Base-by-base conservation (phyloP, 768 basidiomycete species). In the Leccinum disarticulatum region DNA sequence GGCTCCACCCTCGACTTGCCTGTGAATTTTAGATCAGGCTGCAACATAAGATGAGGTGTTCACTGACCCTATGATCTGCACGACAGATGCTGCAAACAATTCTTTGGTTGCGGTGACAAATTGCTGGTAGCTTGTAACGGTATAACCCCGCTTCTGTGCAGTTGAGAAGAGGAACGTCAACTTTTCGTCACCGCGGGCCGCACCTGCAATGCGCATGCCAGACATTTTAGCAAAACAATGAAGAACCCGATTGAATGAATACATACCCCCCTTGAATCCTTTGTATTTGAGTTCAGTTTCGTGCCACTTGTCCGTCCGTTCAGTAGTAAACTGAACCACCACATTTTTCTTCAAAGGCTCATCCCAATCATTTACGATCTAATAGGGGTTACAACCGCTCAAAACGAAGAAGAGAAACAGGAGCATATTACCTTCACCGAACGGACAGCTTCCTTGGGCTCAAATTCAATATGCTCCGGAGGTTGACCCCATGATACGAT, bases 221-320 rank as follows among this genome's bases (percentile, higher is more conserved):
- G 30, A 48, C 2, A 48, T 38, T 30, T 61, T 14, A 58, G 41
- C 11, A 54, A 46, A 30, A 19, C 0, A 46, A 17, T 0, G 6
- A 52, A 36, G 55, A 36, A 36, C 9, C 28, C 2, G 6, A 41
- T 8, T 48, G 6, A 9, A 13, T n/a, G 38, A 28, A 27, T 15
- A 64, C 74, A 36, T 31, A 73, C 73, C 74, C 56, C 59, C 61
- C 22, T 61, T 33, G 54, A 74, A 73, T 25, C 63, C 65, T 47
- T 63, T 56, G 25, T 35, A 65, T 53, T 19, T 59, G 35, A 19
- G 28, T n/a, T 69, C 61, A 27, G 9, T 13, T 15, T 3, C 48
- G 11, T 59, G 55, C 61, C 68, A 68, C 7, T 41, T 17, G 6
- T 14, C 5, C 27, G 54, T 58, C n/a, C 15, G 1, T 6, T 10